Evolutionary conservation across 2,329 filamentous ascomycete genomes (phyloP).

Genomic region (Microsporum ferrugineum): DNA sequence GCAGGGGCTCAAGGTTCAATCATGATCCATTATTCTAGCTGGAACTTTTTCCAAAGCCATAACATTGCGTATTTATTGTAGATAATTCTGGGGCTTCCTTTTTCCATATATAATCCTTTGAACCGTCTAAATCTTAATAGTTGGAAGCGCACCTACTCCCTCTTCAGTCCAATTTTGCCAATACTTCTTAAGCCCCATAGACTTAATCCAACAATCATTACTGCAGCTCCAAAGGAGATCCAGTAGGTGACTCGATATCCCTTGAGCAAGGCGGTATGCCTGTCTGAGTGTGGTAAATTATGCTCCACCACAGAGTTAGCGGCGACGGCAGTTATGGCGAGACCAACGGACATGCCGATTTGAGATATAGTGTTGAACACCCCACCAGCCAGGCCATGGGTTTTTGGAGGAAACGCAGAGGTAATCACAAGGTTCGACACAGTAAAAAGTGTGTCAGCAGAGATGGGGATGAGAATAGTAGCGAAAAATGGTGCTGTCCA

Average conservation of each 20-base stretch:
- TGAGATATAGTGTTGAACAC: constrained; percentile 51
- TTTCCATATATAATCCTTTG: neutral
- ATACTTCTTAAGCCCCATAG: constrained; percentile 19
- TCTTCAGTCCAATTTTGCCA: constrained; percentile 42
- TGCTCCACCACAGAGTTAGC: constrained; percentile 12
- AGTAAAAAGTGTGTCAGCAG: constrained; percentile 24
- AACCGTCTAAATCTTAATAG: neutral
- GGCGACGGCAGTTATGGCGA: constrained; percentile 43
- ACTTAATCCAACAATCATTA: constrained; percentile 10
- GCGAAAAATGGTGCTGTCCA: constrained; percentile 12
- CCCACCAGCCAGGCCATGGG: constrained; percentile 48
- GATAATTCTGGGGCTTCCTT: neutral
- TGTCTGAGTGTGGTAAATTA: constrained; percentile 17
- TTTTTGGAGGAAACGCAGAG: constrained; percentile 44
- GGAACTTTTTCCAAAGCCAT: neutral
- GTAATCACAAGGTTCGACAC: constrained; percentile 45
- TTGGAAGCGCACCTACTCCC: constrained; percentile 3
- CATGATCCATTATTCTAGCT: neutral
- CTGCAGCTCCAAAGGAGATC: constrained; percentile 12
- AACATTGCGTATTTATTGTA: neutral
- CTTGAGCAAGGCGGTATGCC: constrained; percentile 21
- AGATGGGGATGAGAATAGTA: constrained; percentile 9
- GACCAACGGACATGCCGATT: constrained; percentile 44
- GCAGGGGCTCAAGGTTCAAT: constrained; percentile 7
- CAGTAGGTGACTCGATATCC: constrained; percentile 13